Percentiles rank a stretch among this genome's conserved stretches.
These are phyloP conservation scores for Parachaetomium inaequale DNA, from an alignment of 495 filamentous ascomycete genomes.

Conservation along the genomic window DNA sequence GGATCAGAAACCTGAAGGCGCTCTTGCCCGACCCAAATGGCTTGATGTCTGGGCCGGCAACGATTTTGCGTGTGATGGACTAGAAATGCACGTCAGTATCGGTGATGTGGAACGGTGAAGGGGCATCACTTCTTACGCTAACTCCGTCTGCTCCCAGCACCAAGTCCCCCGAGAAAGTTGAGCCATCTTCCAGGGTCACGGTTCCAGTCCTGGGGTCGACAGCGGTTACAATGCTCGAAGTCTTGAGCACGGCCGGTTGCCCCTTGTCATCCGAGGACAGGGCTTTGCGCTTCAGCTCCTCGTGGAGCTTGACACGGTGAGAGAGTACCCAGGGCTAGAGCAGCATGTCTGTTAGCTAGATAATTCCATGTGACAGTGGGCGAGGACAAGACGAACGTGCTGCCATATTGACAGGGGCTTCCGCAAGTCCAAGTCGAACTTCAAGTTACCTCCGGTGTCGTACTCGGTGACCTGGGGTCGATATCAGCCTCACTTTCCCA, in stretches of 20 bases:
- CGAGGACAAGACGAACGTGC: neutral
- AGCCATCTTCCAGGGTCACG: constrained; percentile 43
- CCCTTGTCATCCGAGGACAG: neutral
- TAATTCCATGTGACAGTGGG: too few species aligned
- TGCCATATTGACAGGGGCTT: constrained; percentile 1
- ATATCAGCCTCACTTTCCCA: neutral
- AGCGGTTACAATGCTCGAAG: constrained; percentile 30
- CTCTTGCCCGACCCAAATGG: constrained; percentile 41
- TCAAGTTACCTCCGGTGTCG: neutral
- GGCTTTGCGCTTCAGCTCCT: constrained; percentile 6
- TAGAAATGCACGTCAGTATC: constrained; percentile 13
- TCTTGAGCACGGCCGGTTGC: constrained; percentile 4
- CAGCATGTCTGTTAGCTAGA: neutral
- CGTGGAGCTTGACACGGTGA: constrained; percentile 13
- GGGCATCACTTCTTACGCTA: constrained; percentile 29
- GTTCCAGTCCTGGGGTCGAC: constrained; percentile 44
- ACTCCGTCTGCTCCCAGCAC: constrained; percentile 41
- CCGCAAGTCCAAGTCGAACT: constrained; percentile 5
- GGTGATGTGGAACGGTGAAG: neutral
- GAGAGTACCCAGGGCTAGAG: constrained; percentile 10
- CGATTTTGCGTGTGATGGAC: constrained; percentile 20
- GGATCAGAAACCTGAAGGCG: constrained; percentile 58
- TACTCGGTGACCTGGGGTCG: neutral
- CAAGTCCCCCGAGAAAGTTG: constrained; percentile 32
- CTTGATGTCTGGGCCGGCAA: neutral